Conservation (phyloP, 345 rosid species). For the Mangifera indica region DNA sequence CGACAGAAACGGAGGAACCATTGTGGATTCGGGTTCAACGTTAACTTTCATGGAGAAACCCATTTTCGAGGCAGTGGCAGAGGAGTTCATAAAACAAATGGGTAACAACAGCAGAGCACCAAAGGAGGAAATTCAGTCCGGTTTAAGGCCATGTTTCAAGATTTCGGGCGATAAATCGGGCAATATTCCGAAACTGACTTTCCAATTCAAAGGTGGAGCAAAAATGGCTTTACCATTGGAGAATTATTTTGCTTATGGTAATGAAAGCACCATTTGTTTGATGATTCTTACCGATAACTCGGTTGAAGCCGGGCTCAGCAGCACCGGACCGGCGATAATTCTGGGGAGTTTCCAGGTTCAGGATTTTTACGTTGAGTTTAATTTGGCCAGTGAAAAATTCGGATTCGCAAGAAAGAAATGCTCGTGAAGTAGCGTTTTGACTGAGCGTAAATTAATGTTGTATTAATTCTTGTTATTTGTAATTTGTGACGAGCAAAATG, state of each 20-base stretch:
- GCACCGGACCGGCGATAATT: slow-evolving; percentile 71
- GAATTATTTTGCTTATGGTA: slow-evolving; percentile 56
- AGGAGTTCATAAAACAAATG: slow-evolving; percentile 65
- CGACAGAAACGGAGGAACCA: slow-evolving; percentile 79
- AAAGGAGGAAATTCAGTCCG: slow-evolving; percentile 41
- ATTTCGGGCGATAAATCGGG: slow-evolving; percentile 43
- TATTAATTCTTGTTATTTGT: too few species aligned
- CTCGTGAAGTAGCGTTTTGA: slow-evolving; percentile 21
- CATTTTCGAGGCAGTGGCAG: slow-evolving; percentile 46
- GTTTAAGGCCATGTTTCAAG: slow-evolving; percentile 70
- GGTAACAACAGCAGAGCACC: slow-evolving; percentile 43
- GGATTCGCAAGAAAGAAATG: slow-evolving; percentile 67
- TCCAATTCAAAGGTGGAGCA: slow-evolving; percentile 83
- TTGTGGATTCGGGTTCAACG: slow-evolving; percentile 89
- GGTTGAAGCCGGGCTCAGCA: slow-evolving; percentile 16
- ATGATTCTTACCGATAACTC: slow-evolving; percentile 42
- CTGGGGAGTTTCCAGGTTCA: slow-evolving; percentile 84
- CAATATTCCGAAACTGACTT: slow-evolving; percentile 43
- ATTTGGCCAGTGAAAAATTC: slow-evolving; percentile 58
- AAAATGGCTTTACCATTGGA: slow-evolving; percentile 59
- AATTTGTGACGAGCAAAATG: too few species aligned
- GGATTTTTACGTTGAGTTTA: slow-evolving; percentile 72
- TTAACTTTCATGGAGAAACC: slow-evolving; percentile 79
- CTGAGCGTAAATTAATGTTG: too few species aligned
- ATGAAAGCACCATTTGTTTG: slow-evolving; percentile 37